Conservation (phyloP, 208 protist genomes). For the Trypanosoma boissoni region DNA sequence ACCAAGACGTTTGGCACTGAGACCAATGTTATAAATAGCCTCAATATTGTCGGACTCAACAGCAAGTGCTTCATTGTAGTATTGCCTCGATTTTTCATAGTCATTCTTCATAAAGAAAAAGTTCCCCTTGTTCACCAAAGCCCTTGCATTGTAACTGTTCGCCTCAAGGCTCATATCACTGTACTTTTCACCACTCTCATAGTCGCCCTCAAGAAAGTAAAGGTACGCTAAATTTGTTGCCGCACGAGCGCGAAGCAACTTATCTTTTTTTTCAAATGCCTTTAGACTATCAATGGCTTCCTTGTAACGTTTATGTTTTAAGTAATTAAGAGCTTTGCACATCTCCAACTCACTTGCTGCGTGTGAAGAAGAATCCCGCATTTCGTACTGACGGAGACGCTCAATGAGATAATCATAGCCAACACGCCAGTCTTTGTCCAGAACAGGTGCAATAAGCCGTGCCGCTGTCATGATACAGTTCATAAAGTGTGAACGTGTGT, state of each 20-base stretch:
- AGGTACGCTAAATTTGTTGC: conserved; percentile 97
- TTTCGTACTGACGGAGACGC: conserved; percentile 86
- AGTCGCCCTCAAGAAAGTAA: conserved; percentile 98
- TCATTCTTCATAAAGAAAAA: conserved; percentile 89
- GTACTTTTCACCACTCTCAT: conserved; percentile 95
- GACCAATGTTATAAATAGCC: conserved; percentile 96
- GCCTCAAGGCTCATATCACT: conserved; percentile 93
- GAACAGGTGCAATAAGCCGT: conserved; percentile 93
- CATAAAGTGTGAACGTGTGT: conserved; percentile 71
- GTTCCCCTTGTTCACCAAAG: conserved; percentile 97
- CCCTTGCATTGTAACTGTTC: conserved; percentile 96
- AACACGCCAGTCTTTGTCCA: conserved; percentile 91
- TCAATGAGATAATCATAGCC: conserved; percentile 96
- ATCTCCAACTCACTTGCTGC: conserved; percentile 95
- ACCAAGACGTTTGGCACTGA: conserved; percentile 89
- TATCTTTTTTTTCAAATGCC: conserved; percentile 96
- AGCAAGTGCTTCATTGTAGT: conserved; percentile 94
- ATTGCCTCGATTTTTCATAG: conserved; percentile 89
- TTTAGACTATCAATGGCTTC: conserved; percentile 93
- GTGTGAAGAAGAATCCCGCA: conserved; percentile 82
- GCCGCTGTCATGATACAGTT: conserved; percentile 89
- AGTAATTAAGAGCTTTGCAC: conserved; percentile 93
- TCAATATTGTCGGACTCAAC: conserved; percentile 97
- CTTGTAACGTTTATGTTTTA: conserved; percentile 93
- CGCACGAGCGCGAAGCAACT: conserved; percentile 82